Conservation (phyloP, 1,284 basidiomycete genomes). For the Tremellales sp. region DNA sequence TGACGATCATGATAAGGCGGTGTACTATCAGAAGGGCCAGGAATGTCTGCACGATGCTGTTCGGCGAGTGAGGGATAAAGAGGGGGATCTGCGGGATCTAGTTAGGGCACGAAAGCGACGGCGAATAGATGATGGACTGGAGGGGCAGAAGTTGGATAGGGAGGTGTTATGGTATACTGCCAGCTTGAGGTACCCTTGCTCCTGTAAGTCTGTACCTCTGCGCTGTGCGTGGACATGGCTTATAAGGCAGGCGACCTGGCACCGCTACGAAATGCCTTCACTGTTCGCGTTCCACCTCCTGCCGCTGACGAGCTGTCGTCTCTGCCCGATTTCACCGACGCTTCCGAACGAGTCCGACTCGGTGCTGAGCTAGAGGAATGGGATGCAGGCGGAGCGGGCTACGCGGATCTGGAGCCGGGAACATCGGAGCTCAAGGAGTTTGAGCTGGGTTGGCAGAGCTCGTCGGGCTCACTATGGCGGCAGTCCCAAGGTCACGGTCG, state of each 20-base stretch:
- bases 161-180: slow-evolving; percentile 29
- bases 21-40: slow-evolving; percentile 11
- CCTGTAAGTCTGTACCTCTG: slow-evolving; percentile 15
- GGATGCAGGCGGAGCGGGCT: neutral
- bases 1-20: neutral
- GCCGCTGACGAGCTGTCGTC: neutral
- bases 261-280: neutral
- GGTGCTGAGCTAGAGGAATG: neutral
- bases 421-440: slow-evolving; percentile 25
- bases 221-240: neutral
- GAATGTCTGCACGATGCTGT: slow-evolving; percentile 22
- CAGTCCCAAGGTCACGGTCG: slow-evolving; percentile 2
- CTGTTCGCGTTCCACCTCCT: neutral
- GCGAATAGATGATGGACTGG: neutral
- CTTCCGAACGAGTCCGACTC: neutral
- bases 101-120: neutral
- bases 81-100: neutral
- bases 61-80: neutral
- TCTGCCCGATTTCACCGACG: neutral
- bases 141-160: neutral
- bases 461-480: neutral
- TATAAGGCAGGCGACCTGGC: neutral
- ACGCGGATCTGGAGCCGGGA: slow-evolving; percentile 16
- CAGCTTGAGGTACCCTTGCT: slow-evolving; percentile 20
- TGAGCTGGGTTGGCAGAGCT: slow-evolving; percentile 15